phyloP scores from a whole-genome alignment of 495 filamentous ascomycete genomes.

The Aspergillus ellipticus region DNA sequence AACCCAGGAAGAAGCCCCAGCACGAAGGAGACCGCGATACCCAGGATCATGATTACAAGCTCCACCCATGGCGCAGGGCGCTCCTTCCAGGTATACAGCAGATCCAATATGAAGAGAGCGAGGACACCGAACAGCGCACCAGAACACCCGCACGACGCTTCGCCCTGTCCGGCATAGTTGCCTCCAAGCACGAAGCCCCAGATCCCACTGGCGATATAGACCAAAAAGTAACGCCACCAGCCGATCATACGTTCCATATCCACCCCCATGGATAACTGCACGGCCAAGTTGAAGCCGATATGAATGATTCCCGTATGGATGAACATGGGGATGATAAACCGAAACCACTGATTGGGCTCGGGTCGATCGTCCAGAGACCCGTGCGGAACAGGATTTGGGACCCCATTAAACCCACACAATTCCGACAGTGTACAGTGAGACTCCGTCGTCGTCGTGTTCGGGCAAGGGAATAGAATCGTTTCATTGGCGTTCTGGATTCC shows the following conservation, averaged over 20 bases:
- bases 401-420: constrained; percentile 76
- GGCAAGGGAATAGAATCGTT: constrained; percentile 65
- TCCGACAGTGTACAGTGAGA: constrained; percentile 66
- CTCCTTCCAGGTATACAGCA: constrained; percentile 85
- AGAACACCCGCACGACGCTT: constrained; percentile 83
- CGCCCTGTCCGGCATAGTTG: constrained; percentile 77
- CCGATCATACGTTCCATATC: constrained; percentile 92
- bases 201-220: constrained; percentile 87
- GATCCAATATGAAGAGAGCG: constrained; percentile 80
- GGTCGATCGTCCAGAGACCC: constrained; percentile 42
- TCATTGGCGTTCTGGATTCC: constrained; percentile 57
- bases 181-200: constrained; percentile 96
- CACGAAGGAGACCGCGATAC: constrained; percentile 84
- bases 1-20: constrained; percentile 88
- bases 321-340: constrained; percentile 95
- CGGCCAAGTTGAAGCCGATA: constrained; percentile 89
- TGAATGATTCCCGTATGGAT: constrained; percentile 90
- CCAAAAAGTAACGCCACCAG: constrained; percentile 75
- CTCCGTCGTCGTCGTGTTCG: constrained; percentile 61
- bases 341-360: constrained; percentile 88
- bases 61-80: constrained; percentile 73
- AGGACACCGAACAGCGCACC: constrained; percentile 89
- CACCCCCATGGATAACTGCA: constrained; percentile 79
- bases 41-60: constrained; percentile 76
- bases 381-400: constrained; percentile 52